Base-by-base conservation (phyloP, 306 rosid genomes). In the Bauhinia variegata region DNA sequence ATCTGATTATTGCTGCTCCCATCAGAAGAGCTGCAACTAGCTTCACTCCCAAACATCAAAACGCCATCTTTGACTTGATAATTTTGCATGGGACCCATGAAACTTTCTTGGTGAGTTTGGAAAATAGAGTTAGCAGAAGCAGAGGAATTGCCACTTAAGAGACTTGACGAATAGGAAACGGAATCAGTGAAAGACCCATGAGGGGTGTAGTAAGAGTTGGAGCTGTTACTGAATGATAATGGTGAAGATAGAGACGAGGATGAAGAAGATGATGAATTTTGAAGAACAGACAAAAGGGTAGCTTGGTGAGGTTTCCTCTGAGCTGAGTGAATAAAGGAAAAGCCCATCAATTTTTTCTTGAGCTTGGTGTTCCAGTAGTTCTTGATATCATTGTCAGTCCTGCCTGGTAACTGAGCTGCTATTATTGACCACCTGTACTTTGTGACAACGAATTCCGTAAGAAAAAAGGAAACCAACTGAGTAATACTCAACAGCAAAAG, bases 281-380 rank as follows among this genome's bases (percentile, higher is more conserved):
- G 82, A 56, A 82, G 76, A 51, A 56, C 47, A 12, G 85, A 56
- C 32, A 75, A 68, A 76, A 48, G 64, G 60, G 73, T 56, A 15
- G 52, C 61, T 57, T 75, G 74, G n/a, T 68, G 82, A 65, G 72
- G 38, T 11, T 80, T 83, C 59, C 46, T 50, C 6, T 74, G 85
- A 41, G 80, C 12, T 61, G 70, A 69, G 48, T 64, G 63, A 52
- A 72, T 72, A 51, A 36, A 36, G 41, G 41, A 2, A 6, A 64
- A 54, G 59, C 66, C 61, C 81, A 83, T 77, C 37, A 83, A 63
- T 65, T 89, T 92, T 79, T 89, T 92, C 91, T 87, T 92, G 4
- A 92, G 95, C 73, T 87, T 89, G n/a, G 96, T 89, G 88, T 92
- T 92, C 98, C 98, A 92, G 53, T 92, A 86, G 77, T 92, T 92